A percentile compares a stretch with the other conserved stretches of the same genome.
Evolutionary conservation across 495 filamentous ascomycete genomes (phyloP).

Genomic region (Bathelium albidoporum): DNA sequence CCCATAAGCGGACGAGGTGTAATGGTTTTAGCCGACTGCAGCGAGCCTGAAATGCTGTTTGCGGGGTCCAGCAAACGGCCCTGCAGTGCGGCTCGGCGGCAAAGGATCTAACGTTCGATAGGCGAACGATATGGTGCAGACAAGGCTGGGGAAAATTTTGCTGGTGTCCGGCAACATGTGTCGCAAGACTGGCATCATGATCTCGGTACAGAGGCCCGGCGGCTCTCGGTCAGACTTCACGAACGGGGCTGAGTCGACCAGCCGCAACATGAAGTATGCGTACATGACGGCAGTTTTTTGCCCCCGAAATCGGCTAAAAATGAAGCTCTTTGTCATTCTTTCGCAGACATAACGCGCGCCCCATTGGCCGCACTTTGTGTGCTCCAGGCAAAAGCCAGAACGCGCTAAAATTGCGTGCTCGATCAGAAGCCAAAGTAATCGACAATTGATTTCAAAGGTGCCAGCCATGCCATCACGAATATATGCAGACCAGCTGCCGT

Average conservation of each 20-base stretch:
- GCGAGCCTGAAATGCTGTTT: too few species aligned
- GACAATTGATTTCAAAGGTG: slow-evolving; percentile 22
- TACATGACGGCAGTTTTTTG: background rate
- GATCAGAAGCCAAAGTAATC: slow-evolving; percentile 17
- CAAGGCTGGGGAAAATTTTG: background rate
- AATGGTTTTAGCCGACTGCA: too few species aligned
- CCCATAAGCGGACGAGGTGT: too few species aligned
- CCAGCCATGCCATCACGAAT: slow-evolving; percentile 6
- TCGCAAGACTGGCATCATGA: background rate
- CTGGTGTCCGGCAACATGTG: background rate
- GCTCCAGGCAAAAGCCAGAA: background rate
- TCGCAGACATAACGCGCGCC: background rate
- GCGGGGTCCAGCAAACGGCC: too few species aligned
- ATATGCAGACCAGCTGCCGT: slow-evolving; percentile 15
- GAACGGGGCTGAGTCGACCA: too few species aligned
- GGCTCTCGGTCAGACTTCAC: too few species aligned
- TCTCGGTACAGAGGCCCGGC: too few species aligned
- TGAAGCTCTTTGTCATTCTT: background rate
- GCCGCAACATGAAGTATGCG: too few species aligned
- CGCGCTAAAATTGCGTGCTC: slow-evolving; percentile 28
- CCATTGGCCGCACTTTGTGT: background rate
- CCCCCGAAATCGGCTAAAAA: slow-evolving; percentile 1
- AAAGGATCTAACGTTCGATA: background rate
- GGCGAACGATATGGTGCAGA: background rate
- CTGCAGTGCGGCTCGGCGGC: background rate